Percentiles rank a stretch among this genome's conserved stretches.
phyloP scores from a whole-genome alignment of 768 basidiomycete genomes.

The Tricholoma hemisulphureum region DNA sequence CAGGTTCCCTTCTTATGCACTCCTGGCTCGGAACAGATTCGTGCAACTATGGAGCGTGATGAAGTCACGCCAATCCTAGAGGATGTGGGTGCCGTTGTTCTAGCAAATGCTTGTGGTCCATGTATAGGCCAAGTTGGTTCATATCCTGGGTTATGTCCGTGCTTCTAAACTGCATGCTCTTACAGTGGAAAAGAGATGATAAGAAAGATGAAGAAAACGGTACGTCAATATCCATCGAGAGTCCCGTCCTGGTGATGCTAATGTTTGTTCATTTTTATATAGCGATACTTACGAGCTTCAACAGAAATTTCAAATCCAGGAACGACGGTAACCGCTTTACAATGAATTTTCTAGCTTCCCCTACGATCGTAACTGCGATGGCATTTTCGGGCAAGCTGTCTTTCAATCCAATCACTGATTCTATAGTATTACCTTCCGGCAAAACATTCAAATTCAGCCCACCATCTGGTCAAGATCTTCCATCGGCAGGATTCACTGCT shows the following conservation, averaged over 20 bases:
- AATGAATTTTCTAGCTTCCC: constrained; percentile 98
- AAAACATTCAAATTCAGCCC: constrained; percentile 80
- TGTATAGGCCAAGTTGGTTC: constrained; percentile 86
- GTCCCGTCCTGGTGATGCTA: constrained; percentile 1
- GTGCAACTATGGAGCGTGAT: constrained; percentile 97
- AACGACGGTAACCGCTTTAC: constrained; percentile 95
- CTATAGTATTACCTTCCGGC: constrained; percentile 64
- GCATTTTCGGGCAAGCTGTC: constrained; percentile 90
- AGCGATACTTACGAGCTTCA: constrained; percentile 98
- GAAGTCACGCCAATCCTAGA: constrained; percentile 77
- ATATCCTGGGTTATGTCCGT: neutral
- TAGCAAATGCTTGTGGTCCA: constrained; percentile 98
- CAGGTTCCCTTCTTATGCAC: constrained; percentile 85
- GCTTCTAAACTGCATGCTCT: constrained; percentile 5
- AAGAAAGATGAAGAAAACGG: constrained; percentile 89
- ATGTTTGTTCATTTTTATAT: constrained; percentile 8
- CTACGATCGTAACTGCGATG: constrained; percentile 96
- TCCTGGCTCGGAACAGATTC: constrained; percentile 92
- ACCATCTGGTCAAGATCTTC: constrained; percentile 83
- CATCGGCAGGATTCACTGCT: constrained; percentile 74
- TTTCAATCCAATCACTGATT: constrained; percentile 91
- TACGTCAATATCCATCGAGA: constrained; percentile 30
- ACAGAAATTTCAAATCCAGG: constrained; percentile 85
- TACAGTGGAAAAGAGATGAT: constrained; percentile 89
- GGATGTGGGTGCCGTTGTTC: constrained; percentile 88